Evolutionary conservation across 2,329 filamentous ascomycete genomes (phyloP).

Genomic region (Ceratocystis cacaofunesta): DNA sequence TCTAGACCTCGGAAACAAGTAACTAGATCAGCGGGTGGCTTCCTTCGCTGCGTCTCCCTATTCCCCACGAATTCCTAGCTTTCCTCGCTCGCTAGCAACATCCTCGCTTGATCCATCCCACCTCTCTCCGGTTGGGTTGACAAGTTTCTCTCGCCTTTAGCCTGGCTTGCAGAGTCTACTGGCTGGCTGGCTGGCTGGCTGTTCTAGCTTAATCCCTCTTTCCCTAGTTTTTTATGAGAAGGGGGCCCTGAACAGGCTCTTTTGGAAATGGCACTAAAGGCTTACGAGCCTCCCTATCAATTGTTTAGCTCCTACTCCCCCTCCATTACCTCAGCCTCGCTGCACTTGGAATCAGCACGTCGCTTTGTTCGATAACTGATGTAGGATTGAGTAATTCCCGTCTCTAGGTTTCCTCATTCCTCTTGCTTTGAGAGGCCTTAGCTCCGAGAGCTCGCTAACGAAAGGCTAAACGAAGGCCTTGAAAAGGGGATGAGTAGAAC

Average conservation of each 20-base stretch:
- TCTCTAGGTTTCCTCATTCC: not conserved
- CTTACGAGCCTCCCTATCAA: not conserved
- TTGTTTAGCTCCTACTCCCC: not conserved
- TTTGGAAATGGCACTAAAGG: not conserved
- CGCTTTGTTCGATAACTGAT: not conserved
- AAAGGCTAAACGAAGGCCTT: not conserved
- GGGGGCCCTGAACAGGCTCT: not conserved
- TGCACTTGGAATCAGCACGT: not conserved
- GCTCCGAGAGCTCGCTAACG: not conserved
- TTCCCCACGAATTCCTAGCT: not conserved
- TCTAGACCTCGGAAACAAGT: no score
- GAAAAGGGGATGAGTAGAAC: not conserved
- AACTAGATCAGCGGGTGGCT: no score
- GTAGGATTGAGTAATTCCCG: not conserved
- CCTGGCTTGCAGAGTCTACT: not conserved
- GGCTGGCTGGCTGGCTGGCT: not conserved
- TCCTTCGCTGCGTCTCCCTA: not conserved
- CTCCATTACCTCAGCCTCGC: not conserved
- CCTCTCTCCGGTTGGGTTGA: not conserved
- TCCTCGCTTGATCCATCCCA: not conserved
- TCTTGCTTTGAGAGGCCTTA: not conserved
- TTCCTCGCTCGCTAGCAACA: not conserved
- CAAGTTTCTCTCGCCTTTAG: not conserved
- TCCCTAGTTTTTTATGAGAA: not conserved
- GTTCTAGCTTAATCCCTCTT: not conserved